Evolutionary conservation across 352 stramenopile species (phyloP).

Genomic region (Pythium guiyangense): DNA sequence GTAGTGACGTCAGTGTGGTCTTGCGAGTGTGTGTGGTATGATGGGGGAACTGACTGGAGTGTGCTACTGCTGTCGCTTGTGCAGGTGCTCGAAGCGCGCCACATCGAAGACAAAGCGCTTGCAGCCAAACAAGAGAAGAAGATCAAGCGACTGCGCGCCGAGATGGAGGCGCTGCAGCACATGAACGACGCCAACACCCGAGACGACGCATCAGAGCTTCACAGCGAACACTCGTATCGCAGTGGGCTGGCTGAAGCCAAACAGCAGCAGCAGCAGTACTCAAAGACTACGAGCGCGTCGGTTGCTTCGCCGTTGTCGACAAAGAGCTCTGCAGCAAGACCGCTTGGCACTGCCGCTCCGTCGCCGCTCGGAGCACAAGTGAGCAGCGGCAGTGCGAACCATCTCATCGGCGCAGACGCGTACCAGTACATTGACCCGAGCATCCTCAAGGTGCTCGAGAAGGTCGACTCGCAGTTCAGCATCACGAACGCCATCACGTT

Average conservation of each 20-base stretch:
- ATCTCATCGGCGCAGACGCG: slow-evolving; percentile 36
- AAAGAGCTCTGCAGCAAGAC: neutral
- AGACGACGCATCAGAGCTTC: slow-evolving; percentile 21
- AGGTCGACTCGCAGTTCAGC: slow-evolving; percentile 84
- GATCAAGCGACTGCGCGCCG: slow-evolving; percentile 57
- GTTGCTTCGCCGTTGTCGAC: neutral
- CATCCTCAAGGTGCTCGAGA: slow-evolving; percentile 77
- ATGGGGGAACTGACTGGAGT: neutral
- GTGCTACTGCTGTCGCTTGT: neutral
- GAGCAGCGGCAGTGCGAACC: slow-evolving; percentile 4
- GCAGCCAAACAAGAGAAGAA: slow-evolving; percentile 57
- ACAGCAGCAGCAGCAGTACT: neutral
- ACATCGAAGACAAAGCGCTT: slow-evolving; percentile 54
- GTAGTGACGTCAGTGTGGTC: neutral
- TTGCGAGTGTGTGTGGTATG: neutral
- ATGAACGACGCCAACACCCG: slow-evolving; percentile 45
- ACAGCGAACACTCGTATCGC: slow-evolving; percentile 15
- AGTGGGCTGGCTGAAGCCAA: neutral
- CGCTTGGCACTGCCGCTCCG: neutral
- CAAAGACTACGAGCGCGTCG: neutral
- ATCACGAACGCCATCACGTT: slow-evolving; percentile 78
- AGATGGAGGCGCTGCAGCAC: slow-evolving; percentile 75
- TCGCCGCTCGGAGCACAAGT: neutral
- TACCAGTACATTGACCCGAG: slow-evolving; percentile 75
- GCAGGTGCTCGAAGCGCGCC: slow-evolving; percentile 54